Base-by-base conservation (phyloP, 78 protist genomes). In the Monocercomonoides exilis region DNA sequence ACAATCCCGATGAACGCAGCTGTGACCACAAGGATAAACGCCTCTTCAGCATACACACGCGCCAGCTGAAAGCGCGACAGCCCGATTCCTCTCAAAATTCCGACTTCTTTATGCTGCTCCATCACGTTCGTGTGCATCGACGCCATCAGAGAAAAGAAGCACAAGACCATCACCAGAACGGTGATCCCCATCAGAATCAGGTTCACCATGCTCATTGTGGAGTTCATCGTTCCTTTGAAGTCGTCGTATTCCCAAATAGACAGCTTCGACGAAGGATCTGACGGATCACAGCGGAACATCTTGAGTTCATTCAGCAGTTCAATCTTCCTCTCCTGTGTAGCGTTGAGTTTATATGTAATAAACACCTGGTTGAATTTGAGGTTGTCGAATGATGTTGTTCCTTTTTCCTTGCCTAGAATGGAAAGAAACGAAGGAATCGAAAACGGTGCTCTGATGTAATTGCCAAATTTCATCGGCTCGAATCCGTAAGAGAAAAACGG, bases 71-170 rank as follows among this genome's bases (percentile, higher is more conserved):
- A 4, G n/a, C 11, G 0, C 29, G 43, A 45, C 33, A 34, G 77
- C 44, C 95, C 96, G 11, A 94, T 35, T 34, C 94, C 94, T 0
- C 96, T 77, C 29, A 95, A 90, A 6, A 95, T 34, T 38, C 97
- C 96, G 82, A 94, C 93, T 77, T 95, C 98, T 87, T 94, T 95
- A 38, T 92, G 45, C 86, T 94, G 96, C 38, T 94, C 96, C 45
- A 77, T 41, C 84, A 96, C 89, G 90, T 95, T 95, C 77, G 95
- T 77, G 82, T 45, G 63, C 92, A 94, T 95, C 21, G 94, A 87
- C 5, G 96, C 64, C 86, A 81, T 84, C 46, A 96, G 87, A 1
- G 89, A 80, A 70, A 87, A 87, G 64, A 95, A 94, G 21, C 96
- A 94, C 3, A 95, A 87, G 4, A 81, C 1, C 95, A 94, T 94